Conservation (phyloP, 331 rosid species). For the Acacia pycnantha region DNA sequence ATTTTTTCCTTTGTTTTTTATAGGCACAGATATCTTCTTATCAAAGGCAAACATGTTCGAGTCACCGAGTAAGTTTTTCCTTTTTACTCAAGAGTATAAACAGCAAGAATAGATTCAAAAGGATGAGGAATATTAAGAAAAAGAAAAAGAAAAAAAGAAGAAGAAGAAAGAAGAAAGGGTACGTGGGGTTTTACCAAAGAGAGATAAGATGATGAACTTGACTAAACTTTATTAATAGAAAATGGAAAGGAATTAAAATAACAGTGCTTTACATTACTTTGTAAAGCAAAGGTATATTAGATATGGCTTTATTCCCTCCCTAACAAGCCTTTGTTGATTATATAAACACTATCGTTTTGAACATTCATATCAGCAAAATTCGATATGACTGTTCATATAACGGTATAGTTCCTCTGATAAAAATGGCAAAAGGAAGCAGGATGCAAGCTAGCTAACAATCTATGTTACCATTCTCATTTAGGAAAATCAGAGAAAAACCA, state of each 20-base stretch:
- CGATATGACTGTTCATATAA: slow-evolving; percentile 54
- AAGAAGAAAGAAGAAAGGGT: slow-evolving; percentile 13
- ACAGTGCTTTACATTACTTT: slow-evolving; percentile 36
- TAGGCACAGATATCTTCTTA: not conserved
- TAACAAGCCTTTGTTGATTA: slow-evolving; percentile 37
- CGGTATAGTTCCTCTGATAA: slow-evolving; percentile 27
- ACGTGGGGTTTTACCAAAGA: slow-evolving; percentile 30
- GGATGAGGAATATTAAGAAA: slow-evolving; percentile 16
- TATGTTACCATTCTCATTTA: not conserved
- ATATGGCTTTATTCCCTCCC: slow-evolving; percentile 49
- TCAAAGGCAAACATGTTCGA: not conserved
- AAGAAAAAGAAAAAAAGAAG: not conserved
- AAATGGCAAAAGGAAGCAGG: slow-evolving; percentile 6
- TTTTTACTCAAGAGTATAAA: slow-evolving; percentile 28
- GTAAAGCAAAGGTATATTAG: slow-evolving; percentile 49
- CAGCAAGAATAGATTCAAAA: slow-evolving; percentile 59
- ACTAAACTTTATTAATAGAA: slow-evolving; percentile 23
- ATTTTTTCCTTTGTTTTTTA: too few species aligned
- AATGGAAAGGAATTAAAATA: slow-evolving; percentile 35
- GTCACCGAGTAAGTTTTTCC: not conserved
- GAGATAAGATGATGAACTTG: slow-evolving; percentile 29
- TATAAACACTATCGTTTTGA: slow-evolving; percentile 49
- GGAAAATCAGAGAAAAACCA: too few species aligned
- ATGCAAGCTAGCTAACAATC: slow-evolving; percentile 20
- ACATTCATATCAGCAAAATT: slow-evolving; percentile 71